Evolutionary conservation across 345 rosid genomes (phyloP).

Genomic region (Durio zibethinus): DNA sequence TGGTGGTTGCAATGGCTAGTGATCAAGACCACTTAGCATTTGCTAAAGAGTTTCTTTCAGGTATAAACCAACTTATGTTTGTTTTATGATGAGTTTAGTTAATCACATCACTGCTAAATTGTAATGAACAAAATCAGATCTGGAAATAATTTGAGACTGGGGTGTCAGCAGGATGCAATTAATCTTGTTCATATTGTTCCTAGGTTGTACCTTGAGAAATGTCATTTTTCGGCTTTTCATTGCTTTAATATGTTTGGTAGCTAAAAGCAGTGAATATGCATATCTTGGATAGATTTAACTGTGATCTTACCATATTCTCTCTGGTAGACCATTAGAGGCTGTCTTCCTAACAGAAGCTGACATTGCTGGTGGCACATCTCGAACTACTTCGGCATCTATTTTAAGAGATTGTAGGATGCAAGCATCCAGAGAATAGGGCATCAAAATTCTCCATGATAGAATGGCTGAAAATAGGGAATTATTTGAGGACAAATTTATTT

Average conservation of each 20-base stretch:
- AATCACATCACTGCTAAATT: not conserved
- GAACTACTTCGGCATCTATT: slow-evolving; percentile 50
- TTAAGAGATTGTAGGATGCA: slow-evolving; percentile 66
- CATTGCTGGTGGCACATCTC: slow-evolving; percentile 63
- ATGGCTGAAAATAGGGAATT: slow-evolving; percentile 28
- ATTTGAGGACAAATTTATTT: not conserved
- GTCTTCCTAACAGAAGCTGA: slow-evolving; percentile 66
- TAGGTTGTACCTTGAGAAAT: not conserved
- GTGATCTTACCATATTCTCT: not conserved
- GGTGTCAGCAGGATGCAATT: not conserved
- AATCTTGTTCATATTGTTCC: not conserved
- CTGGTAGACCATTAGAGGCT: slow-evolving; percentile 56
- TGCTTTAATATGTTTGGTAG: not conserved
- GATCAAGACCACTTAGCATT: slow-evolving; percentile 87
- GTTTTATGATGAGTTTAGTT: not conserved
- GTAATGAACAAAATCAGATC: not conserved
- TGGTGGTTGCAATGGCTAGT: slow-evolving; percentile 83
- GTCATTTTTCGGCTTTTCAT: not conserved
- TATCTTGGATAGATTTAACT: slow-evolving; percentile 12
- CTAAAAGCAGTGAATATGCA: not conserved
- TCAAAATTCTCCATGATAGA: slow-evolving; percentile 27
- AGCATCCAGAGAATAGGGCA: slow-evolving; percentile 53
- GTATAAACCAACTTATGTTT: slow-evolving; percentile 23
- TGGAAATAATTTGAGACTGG: not conserved
- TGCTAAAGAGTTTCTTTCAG: slow-evolving; percentile 76